These are phyloP conservation scores for Nakaseomyces bracarensis DNA, from an alignment of 1,139 yeast species.

Conservation along the genomic window DNA sequence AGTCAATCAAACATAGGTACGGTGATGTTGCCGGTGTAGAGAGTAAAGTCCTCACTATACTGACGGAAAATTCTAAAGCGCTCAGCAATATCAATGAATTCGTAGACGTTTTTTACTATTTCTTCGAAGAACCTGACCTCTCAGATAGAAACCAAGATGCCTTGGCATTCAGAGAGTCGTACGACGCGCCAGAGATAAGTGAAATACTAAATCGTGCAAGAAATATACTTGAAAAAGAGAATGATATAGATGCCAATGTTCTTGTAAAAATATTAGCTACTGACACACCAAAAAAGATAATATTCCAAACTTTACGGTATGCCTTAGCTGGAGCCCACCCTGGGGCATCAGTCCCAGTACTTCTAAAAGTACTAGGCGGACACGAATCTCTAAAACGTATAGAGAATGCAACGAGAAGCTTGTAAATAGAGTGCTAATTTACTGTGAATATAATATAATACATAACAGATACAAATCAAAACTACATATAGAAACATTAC, in stretches of 20 bases:
- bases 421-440: not conserved
- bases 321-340: constrained; percentile 69
- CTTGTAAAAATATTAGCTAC: constrained; percentile 15
- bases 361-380: constrained; percentile 50
- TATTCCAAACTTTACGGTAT: constrained; percentile 56
- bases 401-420: constrained; percentile 18
- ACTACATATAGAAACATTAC: constrained; percentile 1
- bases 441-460: not conserved
- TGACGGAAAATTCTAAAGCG: constrained; percentile 33
- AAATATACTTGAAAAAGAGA: constrained; percentile 15
- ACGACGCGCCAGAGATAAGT: not conserved
- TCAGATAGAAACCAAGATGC: constrained; percentile 17
- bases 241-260: constrained; percentile 20
- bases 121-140: constrained; percentile 40
- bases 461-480: not conserved
- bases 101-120: constrained; percentile 39
- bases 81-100: constrained; percentile 45
- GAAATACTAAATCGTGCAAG: not conserved
- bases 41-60: constrained; percentile 19
- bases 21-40: constrained; percentile 12
- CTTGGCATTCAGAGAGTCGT: constrained; percentile 12
- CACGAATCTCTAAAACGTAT: constrained; percentile 39
- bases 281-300: constrained; percentile 36
- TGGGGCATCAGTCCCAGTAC: constrained; percentile 59
- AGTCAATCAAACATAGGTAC: constrained; percentile 12